These are phyloP conservation scores for Oryza officinalis DNA, from an alignment of 176 grass and related monocot species.

Conservation along the genomic window DNA sequence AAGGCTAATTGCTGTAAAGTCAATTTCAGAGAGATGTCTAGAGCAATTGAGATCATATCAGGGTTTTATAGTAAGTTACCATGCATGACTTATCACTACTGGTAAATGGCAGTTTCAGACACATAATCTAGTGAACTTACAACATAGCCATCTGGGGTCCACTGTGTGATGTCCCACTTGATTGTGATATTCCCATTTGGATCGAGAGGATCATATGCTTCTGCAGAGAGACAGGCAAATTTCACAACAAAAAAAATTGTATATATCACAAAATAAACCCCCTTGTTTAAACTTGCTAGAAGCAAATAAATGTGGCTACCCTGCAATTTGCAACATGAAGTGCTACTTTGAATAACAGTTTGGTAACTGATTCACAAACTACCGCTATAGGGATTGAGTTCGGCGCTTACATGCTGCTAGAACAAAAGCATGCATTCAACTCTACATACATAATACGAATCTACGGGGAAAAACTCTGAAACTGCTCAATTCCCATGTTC, in stretches of 20 bases:
- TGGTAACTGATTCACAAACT: neutral
- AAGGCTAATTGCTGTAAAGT: neutral
- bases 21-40: neutral
- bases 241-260: neutral
- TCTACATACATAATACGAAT: neutral
- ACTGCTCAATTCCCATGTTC: neutral
- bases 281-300: neutral
- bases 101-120: neutral
- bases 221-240: slow-evolving; percentile 42
- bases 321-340: neutral
- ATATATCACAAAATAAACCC: neutral
- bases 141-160: slow-evolving; percentile 83
- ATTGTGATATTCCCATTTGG: slow-evolving; percentile 82
- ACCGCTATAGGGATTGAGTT: neutral
- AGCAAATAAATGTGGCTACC: neutral
- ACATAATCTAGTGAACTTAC: slow-evolving; percentile 46
- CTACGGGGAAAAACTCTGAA: neutral
- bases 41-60: neutral
- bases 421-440: neutral
- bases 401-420: neutral
- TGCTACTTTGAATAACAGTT: neutral
- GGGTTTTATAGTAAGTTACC: neutral
- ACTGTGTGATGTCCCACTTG: slow-evolving; percentile 82
- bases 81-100: neutral
- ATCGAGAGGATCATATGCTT: slow-evolving; percentile 78